Conservation (phyloP, 169 alveolate species). For the Miamiensis avidus region DNA sequence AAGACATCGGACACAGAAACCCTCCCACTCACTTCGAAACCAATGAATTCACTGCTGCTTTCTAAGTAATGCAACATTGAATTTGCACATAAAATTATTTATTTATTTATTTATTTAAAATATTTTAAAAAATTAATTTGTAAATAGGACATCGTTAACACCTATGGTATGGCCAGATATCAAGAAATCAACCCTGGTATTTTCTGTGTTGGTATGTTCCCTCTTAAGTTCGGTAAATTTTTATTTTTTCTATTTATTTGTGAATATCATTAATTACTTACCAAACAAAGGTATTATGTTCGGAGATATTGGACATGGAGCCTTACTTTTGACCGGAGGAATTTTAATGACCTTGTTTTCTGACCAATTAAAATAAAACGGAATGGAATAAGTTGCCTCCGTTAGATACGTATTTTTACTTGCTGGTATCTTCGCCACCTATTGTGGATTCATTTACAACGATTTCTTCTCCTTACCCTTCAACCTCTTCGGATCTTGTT, state of each 20-base stretch:
- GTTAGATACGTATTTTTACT: constrained; percentile 92
- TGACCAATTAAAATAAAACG: constrained; percentile 19
- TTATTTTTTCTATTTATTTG: too few species aligned
- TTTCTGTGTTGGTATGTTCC: constrained; percentile 96
- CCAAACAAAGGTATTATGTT: too few species aligned
- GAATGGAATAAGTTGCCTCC: constrained; percentile 34
- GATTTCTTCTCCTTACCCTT: constrained; percentile 97
- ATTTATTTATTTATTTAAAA: constrained; percentile 45
- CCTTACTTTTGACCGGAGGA: constrained; percentile 26
- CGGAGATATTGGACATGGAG: constrained; percentile 99
- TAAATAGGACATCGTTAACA: constrained; percentile 95
- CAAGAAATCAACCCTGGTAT: constrained; percentile 98
- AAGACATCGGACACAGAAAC: constrained; percentile 48
- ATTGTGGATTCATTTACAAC: constrained; percentile 96
- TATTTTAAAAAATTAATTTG: constrained; percentile 72
- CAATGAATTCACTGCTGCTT: constrained; percentile 83
- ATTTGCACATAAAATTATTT: not conserved
- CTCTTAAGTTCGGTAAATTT: constrained; percentile 99
- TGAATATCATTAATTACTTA: too few species aligned
- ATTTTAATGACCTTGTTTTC: constrained; percentile 31
- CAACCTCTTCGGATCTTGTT: constrained; percentile 91
- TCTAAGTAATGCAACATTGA: constrained; percentile 43
- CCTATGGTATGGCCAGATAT: constrained; percentile 99
- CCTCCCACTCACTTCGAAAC: constrained; percentile 97
- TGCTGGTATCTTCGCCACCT: constrained; percentile 96